Evolutionary conservation across 305 asterid species (phyloP).

Genomic region (Withania somnifera): DNA sequence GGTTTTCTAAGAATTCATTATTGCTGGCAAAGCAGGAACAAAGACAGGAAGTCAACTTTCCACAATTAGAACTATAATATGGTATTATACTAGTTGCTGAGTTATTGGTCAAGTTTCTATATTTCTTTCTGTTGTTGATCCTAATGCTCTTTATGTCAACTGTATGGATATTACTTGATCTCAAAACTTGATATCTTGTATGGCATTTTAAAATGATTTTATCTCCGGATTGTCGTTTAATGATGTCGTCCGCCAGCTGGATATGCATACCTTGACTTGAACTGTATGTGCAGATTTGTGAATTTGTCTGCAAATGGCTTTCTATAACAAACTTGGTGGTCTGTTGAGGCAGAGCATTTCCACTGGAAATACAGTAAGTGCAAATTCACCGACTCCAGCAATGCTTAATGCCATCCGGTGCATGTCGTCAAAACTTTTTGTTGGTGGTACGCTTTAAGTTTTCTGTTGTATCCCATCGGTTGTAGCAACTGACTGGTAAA

Average conservation of each 20-base stretch:
- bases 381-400: constrained; percentile 20
- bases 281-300: constrained; percentile 14
- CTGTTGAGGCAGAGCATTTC: constrained; percentile 39
- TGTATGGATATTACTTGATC: not conserved
- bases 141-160: not conserved
- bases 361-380: constrained; percentile 18
- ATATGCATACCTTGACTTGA: not conserved
- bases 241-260: not conserved
- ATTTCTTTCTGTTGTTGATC: not conserved
- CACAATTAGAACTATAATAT: not conserved
- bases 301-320: constrained; percentile 37
- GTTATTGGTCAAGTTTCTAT: not conserved
- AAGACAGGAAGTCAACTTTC: not conserved
- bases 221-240: not conserved
- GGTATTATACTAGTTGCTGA: not conserved
- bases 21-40: not conserved
- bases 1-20: not conserved
- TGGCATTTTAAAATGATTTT: not conserved
- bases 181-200: not conserved
- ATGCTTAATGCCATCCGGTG: not conserved
- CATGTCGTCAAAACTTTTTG: constrained; percentile 31
- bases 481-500: not conserved
- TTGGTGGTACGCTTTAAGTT: constrained; percentile 40
- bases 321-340: constrained; percentile 42
- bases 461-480: not conserved